Conservation (phyloP, 106 monocot genomes). For the Ottelia alismoides region DNA sequence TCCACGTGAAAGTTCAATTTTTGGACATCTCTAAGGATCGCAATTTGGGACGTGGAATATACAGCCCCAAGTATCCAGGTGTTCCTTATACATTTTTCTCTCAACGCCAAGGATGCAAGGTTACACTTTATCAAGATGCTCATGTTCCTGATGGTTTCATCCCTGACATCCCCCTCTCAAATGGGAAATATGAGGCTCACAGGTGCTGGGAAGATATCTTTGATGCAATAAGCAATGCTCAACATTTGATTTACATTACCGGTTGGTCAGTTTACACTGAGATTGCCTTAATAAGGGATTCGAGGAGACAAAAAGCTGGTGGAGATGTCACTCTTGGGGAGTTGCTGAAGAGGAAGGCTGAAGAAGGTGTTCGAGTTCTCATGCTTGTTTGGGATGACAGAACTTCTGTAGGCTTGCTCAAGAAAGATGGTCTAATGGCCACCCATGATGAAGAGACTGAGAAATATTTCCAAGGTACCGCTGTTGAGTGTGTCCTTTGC, state of each 20-base stretch:
- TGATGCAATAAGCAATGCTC: slow-evolving; percentile 49
- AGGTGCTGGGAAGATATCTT: slow-evolving; percentile 68
- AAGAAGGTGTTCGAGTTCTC: slow-evolving; percentile 49
- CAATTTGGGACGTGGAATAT: slow-evolving; percentile 36
- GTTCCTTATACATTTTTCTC: slow-evolving; percentile 60
- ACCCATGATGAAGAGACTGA: slow-evolving; percentile 61
- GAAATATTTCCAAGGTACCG: slow-evolving; percentile 30
- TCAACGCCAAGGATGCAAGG: slow-evolving; percentile 40
- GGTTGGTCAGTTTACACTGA: slow-evolving; percentile 66
- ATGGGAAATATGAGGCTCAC: slow-evolving; percentile 45
- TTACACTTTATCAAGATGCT: slow-evolving; percentile 52
- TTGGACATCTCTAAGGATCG: slow-evolving; percentile 31
- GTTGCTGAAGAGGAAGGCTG: slow-evolving; percentile 52
- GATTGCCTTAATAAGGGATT: slow-evolving; percentile 49
- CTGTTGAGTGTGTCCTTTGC: slow-evolving; percentile 58
- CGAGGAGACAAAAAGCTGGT: slow-evolving; percentile 23
- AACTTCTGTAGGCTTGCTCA: slow-evolving; percentile 40
- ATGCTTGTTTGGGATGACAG: slow-evolving; percentile 76
- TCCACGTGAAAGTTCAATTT: slow-evolving; percentile 46
- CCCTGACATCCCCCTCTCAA: slow-evolving; percentile 30
- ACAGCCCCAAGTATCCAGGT: slow-evolving; percentile 35
- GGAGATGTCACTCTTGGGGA: slow-evolving; percentile 52
- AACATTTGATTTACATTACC: slow-evolving; percentile 48
- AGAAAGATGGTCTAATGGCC: slow-evolving; percentile 49
- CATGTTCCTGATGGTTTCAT: slow-evolving; percentile 46